A percentile compares a stretch with the other conserved stretches of the same genome.
These are phyloP conservation scores for Primulina eburnea DNA, from an alignment of 257 asterid species.

Conservation along the genomic window DNA sequence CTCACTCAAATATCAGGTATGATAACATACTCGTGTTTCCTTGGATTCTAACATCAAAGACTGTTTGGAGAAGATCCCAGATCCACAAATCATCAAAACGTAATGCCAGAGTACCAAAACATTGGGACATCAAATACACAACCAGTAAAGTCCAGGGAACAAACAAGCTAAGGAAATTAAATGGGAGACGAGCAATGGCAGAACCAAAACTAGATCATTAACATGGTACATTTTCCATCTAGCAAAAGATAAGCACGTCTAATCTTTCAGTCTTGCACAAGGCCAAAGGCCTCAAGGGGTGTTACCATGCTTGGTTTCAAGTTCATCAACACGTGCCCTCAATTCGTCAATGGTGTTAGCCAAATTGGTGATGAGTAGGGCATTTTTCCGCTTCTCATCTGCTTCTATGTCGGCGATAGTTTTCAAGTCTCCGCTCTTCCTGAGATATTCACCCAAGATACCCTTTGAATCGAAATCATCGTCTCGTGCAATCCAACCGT, in stretches of 20 bases:
- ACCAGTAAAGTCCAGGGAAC: no score
- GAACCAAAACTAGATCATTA: background rate
- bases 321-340: constrained; percentile 40
- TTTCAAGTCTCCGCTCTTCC: constrained; percentile 66
- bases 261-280: constrained; percentile 26
- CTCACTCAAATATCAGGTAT: no score
- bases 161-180: no score
- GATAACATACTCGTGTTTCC: no score
- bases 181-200: background rate
- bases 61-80: no score
- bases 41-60: no score
- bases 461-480: constrained; percentile 48
- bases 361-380: constrained; percentile 42
- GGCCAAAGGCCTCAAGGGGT: constrained; percentile 11
- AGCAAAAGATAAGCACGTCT: constrained; percentile 15
- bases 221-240: background rate
- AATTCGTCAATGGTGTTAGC: constrained; percentile 36
- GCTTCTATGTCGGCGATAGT: constrained; percentile 46
- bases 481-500: constrained; percentile 68
- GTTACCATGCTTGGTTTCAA: constrained; percentile 26
- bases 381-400: constrained; percentile 44
- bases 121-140: no score
- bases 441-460: constrained; percentile 47
- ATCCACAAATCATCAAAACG: no score
- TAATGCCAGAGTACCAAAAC: no score